These are phyloP conservation scores for Hypoxylon sp. DNA, from an alignment of 2,329 filamentous ascomycete species.

Conservation along the genomic window DNA sequence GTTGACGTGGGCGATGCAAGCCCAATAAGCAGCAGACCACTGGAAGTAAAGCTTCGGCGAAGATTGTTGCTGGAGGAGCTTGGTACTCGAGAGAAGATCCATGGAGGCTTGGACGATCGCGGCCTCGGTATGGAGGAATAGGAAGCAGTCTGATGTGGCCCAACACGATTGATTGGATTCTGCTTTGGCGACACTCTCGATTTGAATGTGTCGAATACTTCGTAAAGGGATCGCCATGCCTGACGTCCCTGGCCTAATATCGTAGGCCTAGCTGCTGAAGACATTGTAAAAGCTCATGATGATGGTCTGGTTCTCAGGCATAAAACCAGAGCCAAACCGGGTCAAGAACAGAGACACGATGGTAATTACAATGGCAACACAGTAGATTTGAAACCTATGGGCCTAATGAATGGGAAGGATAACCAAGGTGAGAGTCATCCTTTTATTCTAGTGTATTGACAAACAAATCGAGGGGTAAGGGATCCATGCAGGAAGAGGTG, in stretches of 20 bases:
- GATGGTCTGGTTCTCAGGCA: constrained; percentile 33
- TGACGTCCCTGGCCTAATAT: constrained; percentile 52
- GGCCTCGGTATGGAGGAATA: constrained; percentile 40
- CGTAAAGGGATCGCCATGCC: constrained; percentile 52
- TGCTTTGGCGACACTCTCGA: constrained; percentile 47
- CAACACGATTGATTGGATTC: constrained; percentile 43
- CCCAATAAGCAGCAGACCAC: constrained; percentile 67
- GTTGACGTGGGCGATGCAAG: constrained; percentile 58
- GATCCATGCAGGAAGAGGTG: constrained; percentile 32
- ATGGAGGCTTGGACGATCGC: constrained; percentile 50
- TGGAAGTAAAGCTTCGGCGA: constrained; percentile 68
- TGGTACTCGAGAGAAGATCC: constrained; percentile 49
- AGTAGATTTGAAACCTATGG: constrained; percentile 25
- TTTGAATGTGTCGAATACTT: constrained; percentile 49
- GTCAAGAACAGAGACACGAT: background rate
- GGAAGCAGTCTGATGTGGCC: constrained; percentile 43
- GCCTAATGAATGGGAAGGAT: constrained; percentile 20
- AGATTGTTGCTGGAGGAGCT: constrained; percentile 58
- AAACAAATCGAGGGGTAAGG: constrained; percentile 30
- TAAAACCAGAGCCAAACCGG: constrained; percentile 16
- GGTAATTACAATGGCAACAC: constrained; percentile 10
- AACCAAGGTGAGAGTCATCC: constrained; percentile 15
- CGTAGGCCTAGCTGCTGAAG: constrained; percentile 54
- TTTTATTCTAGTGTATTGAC: constrained; percentile 21
- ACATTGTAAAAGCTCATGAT: constrained; percentile 54